Conservation (phyloP, 495 filamentous ascomycete genomes). For the Pseudevernia furfuracea region DNA sequence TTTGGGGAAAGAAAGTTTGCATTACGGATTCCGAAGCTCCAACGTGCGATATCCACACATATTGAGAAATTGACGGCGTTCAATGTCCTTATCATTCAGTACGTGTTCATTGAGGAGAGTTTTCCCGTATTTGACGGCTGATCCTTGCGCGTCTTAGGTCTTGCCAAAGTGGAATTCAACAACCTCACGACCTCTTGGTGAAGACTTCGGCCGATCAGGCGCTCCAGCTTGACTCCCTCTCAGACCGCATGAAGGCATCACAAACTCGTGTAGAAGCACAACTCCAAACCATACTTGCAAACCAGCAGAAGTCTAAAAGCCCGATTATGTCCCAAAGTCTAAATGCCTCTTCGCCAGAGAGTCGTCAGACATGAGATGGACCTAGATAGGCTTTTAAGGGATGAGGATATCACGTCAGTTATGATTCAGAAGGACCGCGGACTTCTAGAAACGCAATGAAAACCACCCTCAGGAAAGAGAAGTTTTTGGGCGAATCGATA, state of each 20-base stretch:
- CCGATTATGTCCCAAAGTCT: slow-evolving; percentile 10
- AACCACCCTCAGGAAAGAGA: not conserved
- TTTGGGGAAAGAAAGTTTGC: not conserved
- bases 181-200: not conserved
- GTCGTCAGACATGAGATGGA: slow-evolving; percentile 22
- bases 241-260: slow-evolving; percentile 4
- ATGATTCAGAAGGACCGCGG: slow-evolving; percentile 8
- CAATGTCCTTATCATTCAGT: not conserved
- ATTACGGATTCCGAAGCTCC: not conserved
- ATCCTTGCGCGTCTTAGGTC: not conserved
- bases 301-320: not conserved
- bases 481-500: not conserved
- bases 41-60: not conserved
- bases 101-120: not conserved
- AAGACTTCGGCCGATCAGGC: not conserved
- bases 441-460: slow-evolving; percentile 14
- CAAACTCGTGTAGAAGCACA: slow-evolving; percentile 16
- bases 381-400: slow-evolving; percentile 14
- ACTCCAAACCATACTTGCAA: slow-evolving; percentile 12
- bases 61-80: not conserved
- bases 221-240: not conserved
- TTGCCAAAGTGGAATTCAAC: not conserved
- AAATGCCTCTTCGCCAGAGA: slow-evolving; percentile 21
- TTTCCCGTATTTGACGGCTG: not conserved
- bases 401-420: slow-evolving; percentile 15